Evolutionary conservation across 768 basidiomycete genomes (phyloP).

Genomic region (Boletellus emodensis): DNA sequence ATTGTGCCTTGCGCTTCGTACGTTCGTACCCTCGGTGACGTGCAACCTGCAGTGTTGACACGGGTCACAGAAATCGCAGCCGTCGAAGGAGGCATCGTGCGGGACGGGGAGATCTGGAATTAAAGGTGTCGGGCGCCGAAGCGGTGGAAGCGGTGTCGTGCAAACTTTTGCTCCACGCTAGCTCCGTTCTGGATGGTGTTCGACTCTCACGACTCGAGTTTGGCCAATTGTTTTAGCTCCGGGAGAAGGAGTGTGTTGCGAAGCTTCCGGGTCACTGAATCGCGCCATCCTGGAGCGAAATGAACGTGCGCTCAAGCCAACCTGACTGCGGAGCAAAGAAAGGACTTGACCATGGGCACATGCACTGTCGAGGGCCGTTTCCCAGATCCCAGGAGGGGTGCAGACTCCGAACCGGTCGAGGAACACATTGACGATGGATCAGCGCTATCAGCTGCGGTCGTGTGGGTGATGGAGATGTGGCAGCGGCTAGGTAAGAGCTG

Average conservation of each 20-base stretch:
- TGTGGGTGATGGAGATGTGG: neutral
- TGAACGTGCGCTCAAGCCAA: neutral
- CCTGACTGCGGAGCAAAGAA: no score
- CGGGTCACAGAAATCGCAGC: slow-evolving; percentile 27
- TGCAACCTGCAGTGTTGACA: neutral
- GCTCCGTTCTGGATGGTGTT: neutral
- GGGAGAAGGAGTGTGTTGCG: neutral
- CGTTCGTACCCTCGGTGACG: neutral
- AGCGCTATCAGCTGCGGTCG: neutral
- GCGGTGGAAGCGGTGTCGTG: neutral
- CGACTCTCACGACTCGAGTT: neutral
- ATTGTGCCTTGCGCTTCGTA: slow-evolving; percentile 30
- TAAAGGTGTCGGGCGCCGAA: neutral
- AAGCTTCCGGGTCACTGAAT: neutral
- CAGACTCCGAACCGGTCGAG: no score
- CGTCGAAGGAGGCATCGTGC: slow-evolving; percentile 23
- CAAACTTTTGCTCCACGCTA: neutral
- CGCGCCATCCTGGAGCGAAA: neutral
- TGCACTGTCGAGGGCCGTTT: no score
- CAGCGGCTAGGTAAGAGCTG: neutral
- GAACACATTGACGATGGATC: neutral
- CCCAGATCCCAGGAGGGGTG: no score
- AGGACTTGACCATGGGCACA: no score
- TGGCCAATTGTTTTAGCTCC: neutral
- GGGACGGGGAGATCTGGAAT: slow-evolving; percentile 11